Evolutionary conservation across 2,329 filamentous ascomycete species (phyloP).

Genomic region (Fusarium irregulare): DNA sequence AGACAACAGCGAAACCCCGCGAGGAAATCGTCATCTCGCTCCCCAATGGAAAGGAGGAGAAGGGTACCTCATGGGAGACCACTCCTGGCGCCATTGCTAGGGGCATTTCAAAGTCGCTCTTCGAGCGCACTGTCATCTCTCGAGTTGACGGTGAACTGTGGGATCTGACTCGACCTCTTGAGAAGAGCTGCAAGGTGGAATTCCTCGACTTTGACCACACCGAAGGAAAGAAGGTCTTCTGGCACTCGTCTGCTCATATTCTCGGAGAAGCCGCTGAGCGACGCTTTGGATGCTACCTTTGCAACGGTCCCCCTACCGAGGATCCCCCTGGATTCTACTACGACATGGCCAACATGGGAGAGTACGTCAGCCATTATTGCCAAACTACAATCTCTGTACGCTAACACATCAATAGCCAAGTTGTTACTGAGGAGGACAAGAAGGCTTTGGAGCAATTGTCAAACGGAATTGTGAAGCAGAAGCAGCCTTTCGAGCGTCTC

Average conservation of each 20-base stretch:
- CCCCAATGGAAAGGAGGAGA: slow-evolving; percentile 75
- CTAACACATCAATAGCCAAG: slow-evolving; percentile 67
- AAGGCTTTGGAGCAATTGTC: slow-evolving; percentile 85
- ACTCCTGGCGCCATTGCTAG: slow-evolving; percentile 83
- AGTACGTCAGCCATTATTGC: slow-evolving; percentile 40
- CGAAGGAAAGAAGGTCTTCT: slow-evolving; percentile 88
- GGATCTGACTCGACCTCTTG: slow-evolving; percentile 92
- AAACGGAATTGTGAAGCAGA: slow-evolving; percentile 90
- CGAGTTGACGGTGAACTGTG: slow-evolving; percentile 86
- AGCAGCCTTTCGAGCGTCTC: slow-evolving; percentile 92
- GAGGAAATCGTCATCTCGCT: slow-evolving; percentile 80
- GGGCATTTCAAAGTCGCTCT: slow-evolving; percentile 85
- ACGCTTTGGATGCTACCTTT: slow-evolving; percentile 90
- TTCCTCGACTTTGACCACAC: slow-evolving; percentile 80
- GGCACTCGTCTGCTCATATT: slow-evolving; percentile 95
- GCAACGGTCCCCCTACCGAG: slow-evolving; percentile 91
- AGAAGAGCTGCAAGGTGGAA: slow-evolving; percentile 86
- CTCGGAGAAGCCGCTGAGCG: slow-evolving; percentile 95
- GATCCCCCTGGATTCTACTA: slow-evolving; percentile 89
- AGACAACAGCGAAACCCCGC: slow-evolving; percentile 69
- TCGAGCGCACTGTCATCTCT: slow-evolving; percentile 88
- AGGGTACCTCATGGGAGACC: slow-evolving; percentile 90
- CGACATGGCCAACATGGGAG: slow-evolving; percentile 79
- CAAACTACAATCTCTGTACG: not conserved
- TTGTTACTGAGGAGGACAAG: slow-evolving; percentile 82